Base-by-base conservation (phyloP, 2,329 filamentous ascomycete species). In the Paramyrothecium sp. region DNA sequence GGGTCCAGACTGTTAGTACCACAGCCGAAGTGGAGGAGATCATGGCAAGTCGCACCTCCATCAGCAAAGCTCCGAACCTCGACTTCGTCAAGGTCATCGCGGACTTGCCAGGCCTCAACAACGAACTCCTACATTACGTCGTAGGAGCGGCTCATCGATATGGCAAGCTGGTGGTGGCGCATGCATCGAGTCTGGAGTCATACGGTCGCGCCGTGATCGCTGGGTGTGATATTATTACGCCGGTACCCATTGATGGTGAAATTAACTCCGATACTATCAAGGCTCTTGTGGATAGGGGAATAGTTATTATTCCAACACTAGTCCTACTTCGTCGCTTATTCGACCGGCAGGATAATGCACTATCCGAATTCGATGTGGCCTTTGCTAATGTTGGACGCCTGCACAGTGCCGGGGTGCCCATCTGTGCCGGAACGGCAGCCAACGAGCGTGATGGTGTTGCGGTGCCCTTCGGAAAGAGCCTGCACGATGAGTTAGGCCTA, bases 361-460 rank as follows among this genome's bases (percentile, higher is more conserved):
- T 38, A 38, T 38, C 57, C 21, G 34, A 63, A 48, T 71, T 70
- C 56, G 58, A 59, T 5, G 51, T 59, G 54, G 65, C 67, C 2
- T 49, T 66, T 7, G 57, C 54, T 12, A 66, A 64, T 53, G 69
- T 73, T 13, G 56, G 48, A 30, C 60, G 51, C 7, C 67, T 67
- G 52, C 53, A 69, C 54, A 41, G 56, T 5, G 67, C 68, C 4
- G 68, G 70, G 8, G 66, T 71, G 20, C 59, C 62, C 5, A 67
- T 73, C 26, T 58, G 68, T 17, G 67, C 67, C 8, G 71, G 71
- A 3, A 71, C 71, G n/a, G 69, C 69, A 19, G 61, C 70, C n/a
- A 65, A 63, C 52, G 38, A 57, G 56, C 52, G 49, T 1, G 11
- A 22, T 3, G 8, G 30, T 16, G 54, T 63, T 3, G 47, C 61